These are phyloP conservation scores for Penicillium sp. DNA, from an alignment of 2,329 filamentous ascomycete genomes.

Conservation along the genomic window DNA sequence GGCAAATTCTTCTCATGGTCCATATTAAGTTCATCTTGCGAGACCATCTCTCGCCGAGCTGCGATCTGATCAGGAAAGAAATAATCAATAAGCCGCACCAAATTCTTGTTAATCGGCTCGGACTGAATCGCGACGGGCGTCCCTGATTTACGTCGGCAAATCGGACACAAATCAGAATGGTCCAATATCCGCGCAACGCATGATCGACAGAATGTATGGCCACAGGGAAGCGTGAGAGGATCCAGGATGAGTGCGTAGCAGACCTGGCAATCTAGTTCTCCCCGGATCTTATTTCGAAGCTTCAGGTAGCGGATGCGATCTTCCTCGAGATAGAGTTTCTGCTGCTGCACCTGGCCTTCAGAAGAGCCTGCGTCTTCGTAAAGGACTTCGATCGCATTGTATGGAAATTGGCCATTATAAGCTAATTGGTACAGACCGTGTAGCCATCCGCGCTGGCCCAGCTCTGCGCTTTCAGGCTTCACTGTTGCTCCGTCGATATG, in stretches of 20 bases:
- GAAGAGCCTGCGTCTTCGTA: slow-evolving; percentile 36
- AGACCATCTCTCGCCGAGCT: slow-evolving; percentile 50
- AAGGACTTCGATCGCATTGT: slow-evolving; percentile 49
- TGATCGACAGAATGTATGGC: slow-evolving; percentile 79
- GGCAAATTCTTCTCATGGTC: slow-evolving; percentile 57
- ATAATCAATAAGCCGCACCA: slow-evolving; percentile 58
- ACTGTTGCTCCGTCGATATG: slow-evolving; percentile 6
- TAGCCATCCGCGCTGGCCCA: slow-evolving; percentile 34
- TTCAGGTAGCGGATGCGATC: slow-evolving; percentile 41
- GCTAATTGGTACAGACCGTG: slow-evolving; percentile 62
- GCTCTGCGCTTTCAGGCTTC: slow-evolving; percentile 4
- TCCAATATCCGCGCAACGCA: slow-evolving; percentile 73
- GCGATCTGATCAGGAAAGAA: slow-evolving; percentile 65
- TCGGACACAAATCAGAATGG: slow-evolving; percentile 70
- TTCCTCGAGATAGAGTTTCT: slow-evolving; percentile 3
- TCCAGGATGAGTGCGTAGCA: slow-evolving; percentile 78
- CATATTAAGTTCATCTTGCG: slow-evolving; percentile 52
- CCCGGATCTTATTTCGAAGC: slow-evolving; percentile 57
- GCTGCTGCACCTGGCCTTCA: not conserved
- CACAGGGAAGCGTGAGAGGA: slow-evolving; percentile 76
- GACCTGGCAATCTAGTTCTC: slow-evolving; percentile 80
- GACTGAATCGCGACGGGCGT: slow-evolving; percentile 47
- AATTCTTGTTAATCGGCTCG: slow-evolving; percentile 56
- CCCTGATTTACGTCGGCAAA: slow-evolving; percentile 64
- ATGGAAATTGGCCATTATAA: slow-evolving; percentile 54